These are phyloP conservation scores for Salvia sclarea DNA, from an alignment of 305 asterid genomes.

Conservation along the genomic window DNA sequence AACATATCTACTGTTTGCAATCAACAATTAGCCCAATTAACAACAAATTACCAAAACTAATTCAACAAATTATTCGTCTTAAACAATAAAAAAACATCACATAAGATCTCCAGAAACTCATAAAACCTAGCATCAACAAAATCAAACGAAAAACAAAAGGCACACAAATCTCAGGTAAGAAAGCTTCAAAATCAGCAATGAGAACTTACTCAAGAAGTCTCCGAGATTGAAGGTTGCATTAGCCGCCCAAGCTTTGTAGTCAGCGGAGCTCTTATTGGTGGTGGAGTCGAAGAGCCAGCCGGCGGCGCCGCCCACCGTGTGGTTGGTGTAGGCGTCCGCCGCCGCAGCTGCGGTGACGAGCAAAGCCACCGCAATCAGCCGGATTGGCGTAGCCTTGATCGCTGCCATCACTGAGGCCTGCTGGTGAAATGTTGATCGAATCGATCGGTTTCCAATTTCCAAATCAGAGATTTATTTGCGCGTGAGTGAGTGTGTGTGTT, in stretches of 20 bases:
- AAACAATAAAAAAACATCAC: constrained; percentile 1
- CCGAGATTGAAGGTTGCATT: constrained; percentile 73
- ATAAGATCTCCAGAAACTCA: too few relatives aligned
- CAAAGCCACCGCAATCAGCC: constrained; percentile 43
- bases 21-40: not conserved
- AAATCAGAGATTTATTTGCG: constrained; percentile 19
- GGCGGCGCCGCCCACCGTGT: constrained; percentile 71
- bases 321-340: constrained; percentile 57
- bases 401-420: constrained; percentile 42
- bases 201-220: constrained; percentile 62
- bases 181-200: not conserved
- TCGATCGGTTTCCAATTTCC: constrained; percentile 22
- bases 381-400: constrained; percentile 25
- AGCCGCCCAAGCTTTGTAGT: constrained; percentile 68
- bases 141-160: not conserved
- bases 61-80: not conserved
- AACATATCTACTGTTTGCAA: not conserved
- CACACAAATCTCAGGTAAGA: too few relatives aligned
- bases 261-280: constrained; percentile 51
- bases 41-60: not conserved
- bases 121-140: constrained; percentile 11
- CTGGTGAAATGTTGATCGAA: constrained; percentile 17
- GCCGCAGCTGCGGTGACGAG: constrained; percentile 45
- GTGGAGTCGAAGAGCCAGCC: constrained; percentile 77
- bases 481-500: constrained; percentile 11